phyloP scores from a whole-genome alignment of 2,329 filamentous ascomycete genomes.

The Fusarium fujikuroi region DNA sequence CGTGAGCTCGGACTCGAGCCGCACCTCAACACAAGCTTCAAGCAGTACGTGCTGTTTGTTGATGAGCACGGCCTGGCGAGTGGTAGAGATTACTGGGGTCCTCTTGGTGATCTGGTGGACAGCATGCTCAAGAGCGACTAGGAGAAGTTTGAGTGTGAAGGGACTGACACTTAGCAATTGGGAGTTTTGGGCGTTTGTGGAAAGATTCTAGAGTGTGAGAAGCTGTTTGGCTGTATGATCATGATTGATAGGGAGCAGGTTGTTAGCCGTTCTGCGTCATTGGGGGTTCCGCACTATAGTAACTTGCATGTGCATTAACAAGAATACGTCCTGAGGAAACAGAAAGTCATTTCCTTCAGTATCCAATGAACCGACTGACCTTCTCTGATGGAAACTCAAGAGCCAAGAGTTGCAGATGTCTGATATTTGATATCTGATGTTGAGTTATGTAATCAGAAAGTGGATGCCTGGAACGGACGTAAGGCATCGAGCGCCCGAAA shows the following conservation, averaged over 20 bases:
- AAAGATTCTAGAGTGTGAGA: slow-evolving; percentile 9
- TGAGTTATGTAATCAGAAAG: slow-evolving; percentile 47
- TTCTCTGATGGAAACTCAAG: neutral
- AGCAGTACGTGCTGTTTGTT: slow-evolving; percentile 98
- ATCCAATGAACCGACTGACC: neutral
- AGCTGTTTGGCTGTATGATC: slow-evolving; percentile 36
- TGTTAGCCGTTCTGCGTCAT: slow-evolving; percentile 6
- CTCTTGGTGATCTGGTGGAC: slow-evolving; percentile 93
- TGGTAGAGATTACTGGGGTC: slow-evolving; percentile 97
- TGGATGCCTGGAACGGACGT: slow-evolving; percentile 51
- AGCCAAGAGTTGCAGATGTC: neutral
- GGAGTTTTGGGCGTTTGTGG: slow-evolving; percentile 38
- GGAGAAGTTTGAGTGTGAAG: slow-evolving; percentile 41
- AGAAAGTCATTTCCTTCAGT: neutral
- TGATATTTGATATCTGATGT: neutral
- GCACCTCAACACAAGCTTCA: slow-evolving; percentile 98
- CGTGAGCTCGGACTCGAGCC: slow-evolving; percentile 95
- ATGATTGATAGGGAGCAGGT: slow-evolving; percentile 29
- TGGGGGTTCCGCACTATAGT: neutral
- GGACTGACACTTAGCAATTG: slow-evolving; percentile 15
- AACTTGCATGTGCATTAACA: neutral
- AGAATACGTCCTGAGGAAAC: neutral
- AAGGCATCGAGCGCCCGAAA: slow-evolving; percentile 56
- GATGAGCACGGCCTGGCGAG: slow-evolving; percentile 94
- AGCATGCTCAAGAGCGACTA: slow-evolving; percentile 96